Evolutionary conservation across 2,329 filamentous ascomycete species (phyloP).

Genomic region (Hirsutella minnesotensis): DNA sequence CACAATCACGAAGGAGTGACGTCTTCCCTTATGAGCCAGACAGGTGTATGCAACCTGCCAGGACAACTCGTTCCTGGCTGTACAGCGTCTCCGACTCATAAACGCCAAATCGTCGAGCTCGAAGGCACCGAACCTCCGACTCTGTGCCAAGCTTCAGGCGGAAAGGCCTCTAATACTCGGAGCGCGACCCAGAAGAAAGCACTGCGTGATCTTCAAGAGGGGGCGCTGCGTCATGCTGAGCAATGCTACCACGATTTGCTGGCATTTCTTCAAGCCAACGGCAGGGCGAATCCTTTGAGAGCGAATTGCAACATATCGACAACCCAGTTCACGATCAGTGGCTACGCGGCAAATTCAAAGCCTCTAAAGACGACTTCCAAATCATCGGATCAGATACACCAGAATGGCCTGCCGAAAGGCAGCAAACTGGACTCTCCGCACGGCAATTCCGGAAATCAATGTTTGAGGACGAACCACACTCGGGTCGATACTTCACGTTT

Average conservation of each 20-base stretch:
- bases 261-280: constrained; percentile 48
- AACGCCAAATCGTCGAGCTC: neutral
- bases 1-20: neutral
- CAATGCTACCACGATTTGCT: constrained; percentile 61
- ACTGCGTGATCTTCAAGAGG: constrained; percentile 48
- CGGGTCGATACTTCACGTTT: no score
- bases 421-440: no score
- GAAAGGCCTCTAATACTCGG: neutral
- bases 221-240: constrained; percentile 58
- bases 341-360: constrained; percentile 44
- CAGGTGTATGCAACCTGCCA: neutral
- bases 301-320: constrained; percentile 22
- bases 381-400: no score
- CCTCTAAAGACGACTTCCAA: constrained; percentile 19
- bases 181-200: neutral
- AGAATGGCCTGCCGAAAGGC: no score
- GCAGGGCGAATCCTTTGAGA: constrained; percentile 32
- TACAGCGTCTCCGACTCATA: neutral
- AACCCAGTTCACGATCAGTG: constrained; percentile 27
- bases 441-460: no score
- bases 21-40: neutral
- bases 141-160: neutral
- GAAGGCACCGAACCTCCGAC: neutral
- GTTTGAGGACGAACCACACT: no score
- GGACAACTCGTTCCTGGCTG: neutral